Conservation (phyloP, 2,329 filamentous ascomycete species). For the Colletotrichum tropicale region DNA sequence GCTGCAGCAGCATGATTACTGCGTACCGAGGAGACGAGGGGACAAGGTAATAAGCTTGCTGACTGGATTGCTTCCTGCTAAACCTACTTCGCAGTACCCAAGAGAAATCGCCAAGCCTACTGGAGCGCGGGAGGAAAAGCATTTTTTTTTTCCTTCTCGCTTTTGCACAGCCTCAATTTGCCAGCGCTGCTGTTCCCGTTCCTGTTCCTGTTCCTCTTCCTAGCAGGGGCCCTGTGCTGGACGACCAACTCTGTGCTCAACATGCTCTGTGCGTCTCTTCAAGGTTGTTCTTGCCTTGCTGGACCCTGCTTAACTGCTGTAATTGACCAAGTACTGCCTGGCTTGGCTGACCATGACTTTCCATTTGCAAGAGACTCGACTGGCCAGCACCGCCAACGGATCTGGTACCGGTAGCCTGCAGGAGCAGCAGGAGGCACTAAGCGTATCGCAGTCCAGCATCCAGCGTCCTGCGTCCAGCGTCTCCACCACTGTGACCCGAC, state of each 20-base stretch:
- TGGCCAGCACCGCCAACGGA: neutral
- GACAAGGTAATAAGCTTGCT: neutral
- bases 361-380: neutral
- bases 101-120: conserved; percentile 2
- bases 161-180: conserved; percentile 16
- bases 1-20: neutral
- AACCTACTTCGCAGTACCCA: neutral
- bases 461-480: neutral
- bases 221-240: neutral
- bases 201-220: neutral
- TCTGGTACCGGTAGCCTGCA: neutral
- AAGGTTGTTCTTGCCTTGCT: neutral
- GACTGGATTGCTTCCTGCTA: neutral
- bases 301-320: neutral
- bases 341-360: neutral
- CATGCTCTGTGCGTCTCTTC: conserved; percentile 1
- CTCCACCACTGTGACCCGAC: conserved; percentile 2
- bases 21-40: neutral
- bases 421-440: neutral
- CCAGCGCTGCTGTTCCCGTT: neutral
- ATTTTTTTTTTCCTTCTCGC: neutral
- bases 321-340: neutral
- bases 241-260: neutral
- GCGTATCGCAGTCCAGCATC: neutral
- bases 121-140: neutral